Base-by-base conservation (phyloP, 1,139 yeast genomes). In the Blastobotrys malaysiensis region DNA sequence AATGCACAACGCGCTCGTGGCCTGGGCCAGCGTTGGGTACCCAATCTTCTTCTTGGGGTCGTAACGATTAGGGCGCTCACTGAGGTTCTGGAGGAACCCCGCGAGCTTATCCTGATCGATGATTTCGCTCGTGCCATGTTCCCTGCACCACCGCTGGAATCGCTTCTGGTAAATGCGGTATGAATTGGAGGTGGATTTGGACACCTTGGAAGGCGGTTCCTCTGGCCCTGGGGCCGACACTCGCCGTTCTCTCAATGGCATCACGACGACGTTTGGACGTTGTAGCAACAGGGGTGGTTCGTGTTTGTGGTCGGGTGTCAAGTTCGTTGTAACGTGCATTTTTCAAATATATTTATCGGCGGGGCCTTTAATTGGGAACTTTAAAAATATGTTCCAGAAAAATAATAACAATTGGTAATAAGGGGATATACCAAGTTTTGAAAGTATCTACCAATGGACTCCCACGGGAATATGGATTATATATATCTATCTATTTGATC, bases 211-310 rank as follows among this genome's bases (percentile, higher is more conserved):
- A 5, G 39, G 39, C 16, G 14, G 39, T 13, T 31, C 39, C 39
- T 31, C 39, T 13, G 36, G 36, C 36, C 36, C 36, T 31, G 39
- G 39, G 39, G 39, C 39, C 5, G 39, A 31, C 39, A 31, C 39
- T 31, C 39, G 39, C 16, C 39, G 39, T 31, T 31, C 39, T 31
- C 39, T 5, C 26, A 22, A 22, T 22, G 26, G 39, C 39, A 31
- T 31, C 39, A 31, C 39, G 39, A 22, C 26, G 26, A 31, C 39
- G 39, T 11, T 31, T 31, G 6, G 39, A 31, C 16, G 16, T 31
- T 31, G 39, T 31, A 31, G 39, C 39, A 31, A 31, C 39, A 31
- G 39, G 39, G 39, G 39, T 31, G 39, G 39, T 31, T 31, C 39
- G 16, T 31, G 11, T 31, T 31, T 31, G 39, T 31, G 39, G 39